Evolutionary conservation across 2,329 filamentous ascomycete genomes (phyloP).

Genomic region (Curvularia sp.): DNA sequence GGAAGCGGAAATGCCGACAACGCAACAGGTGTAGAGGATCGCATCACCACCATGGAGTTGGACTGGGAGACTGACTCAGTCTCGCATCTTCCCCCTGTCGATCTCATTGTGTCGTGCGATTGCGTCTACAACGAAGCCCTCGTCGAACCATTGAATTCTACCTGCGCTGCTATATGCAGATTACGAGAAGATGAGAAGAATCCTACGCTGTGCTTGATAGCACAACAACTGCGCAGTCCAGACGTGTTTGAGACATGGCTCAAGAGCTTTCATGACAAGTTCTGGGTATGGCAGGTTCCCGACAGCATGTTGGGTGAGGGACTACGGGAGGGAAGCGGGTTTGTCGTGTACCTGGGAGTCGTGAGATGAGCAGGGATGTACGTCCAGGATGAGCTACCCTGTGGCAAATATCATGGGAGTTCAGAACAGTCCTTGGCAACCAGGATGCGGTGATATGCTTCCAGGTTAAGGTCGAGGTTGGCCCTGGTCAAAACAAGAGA

Average conservation of each 20-base stretch:
- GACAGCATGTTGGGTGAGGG: constrained; percentile 66
- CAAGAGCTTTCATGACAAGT: constrained; percentile 67
- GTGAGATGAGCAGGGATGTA: constrained; percentile 25
- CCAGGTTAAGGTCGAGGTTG: not conserved
- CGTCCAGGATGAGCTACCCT: not conserved
- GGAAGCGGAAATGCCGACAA: constrained; percentile 29
- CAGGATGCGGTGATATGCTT: not conserved
- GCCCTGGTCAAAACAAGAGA: not conserved
- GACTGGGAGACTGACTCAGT: constrained; percentile 79
- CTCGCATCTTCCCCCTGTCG: constrained; percentile 62
- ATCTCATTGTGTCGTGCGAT: constrained; percentile 83
- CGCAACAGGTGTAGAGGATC: not conserved
- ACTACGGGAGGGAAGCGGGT: constrained; percentile 72
- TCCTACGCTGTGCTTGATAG: constrained; percentile 78
- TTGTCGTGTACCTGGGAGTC: constrained; percentile 78
- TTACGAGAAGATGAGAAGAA: constrained; percentile 48
- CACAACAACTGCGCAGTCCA: constrained; percentile 84
- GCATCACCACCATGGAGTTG: constrained; percentile 52
- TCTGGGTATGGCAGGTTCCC: constrained; percentile 78
- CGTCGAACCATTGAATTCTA: constrained; percentile 79
- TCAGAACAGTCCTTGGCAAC: not conserved
- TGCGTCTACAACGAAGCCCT: constrained; percentile 95
- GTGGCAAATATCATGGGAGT: too few relatives aligned
- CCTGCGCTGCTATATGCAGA: constrained; percentile 76
- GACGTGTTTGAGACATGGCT: constrained; percentile 88